These are phyloP conservation scores for Blastobotrys parvus DNA, from an alignment of 805 yeast species.

Conservation along the genomic window DNA sequence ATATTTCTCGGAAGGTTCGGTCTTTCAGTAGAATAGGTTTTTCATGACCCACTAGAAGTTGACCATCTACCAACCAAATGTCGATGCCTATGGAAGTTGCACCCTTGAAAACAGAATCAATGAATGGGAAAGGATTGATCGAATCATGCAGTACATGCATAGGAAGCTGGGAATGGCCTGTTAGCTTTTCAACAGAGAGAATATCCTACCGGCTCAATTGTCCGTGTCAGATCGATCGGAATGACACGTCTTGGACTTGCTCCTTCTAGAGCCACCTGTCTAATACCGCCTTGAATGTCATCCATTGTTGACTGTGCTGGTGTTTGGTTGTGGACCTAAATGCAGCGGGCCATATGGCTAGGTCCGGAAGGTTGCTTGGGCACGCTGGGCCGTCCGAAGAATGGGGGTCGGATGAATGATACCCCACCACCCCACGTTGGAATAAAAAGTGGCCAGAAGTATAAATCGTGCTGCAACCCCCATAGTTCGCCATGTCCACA, in stretches of 20 bases:
- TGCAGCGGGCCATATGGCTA: no score
- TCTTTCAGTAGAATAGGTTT: neutral
- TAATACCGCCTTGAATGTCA: neutral
- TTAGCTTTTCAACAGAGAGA: neutral
- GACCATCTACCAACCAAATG: neutral
- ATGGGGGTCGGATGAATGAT: neutral
- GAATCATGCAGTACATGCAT: neutral
- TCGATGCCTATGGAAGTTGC: neutral
- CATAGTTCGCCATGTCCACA: neutral
- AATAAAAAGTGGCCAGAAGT: no score
- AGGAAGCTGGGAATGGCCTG: neutral
- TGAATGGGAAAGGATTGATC: neutral
- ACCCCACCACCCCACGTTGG: conserved; percentile 1
- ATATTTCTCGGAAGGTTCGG: neutral
- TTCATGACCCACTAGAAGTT: neutral
- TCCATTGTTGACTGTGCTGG: no score
- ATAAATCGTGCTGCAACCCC: neutral
- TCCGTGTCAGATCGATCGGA: neutral
- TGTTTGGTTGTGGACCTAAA: no score
- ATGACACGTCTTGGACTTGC: neutral
- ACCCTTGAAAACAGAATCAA: neutral
- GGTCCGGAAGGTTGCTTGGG: no score
- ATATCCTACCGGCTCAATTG: neutral
- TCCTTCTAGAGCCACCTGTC: neutral
- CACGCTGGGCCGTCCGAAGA: no score